These are phyloP conservation scores for sweet orange (Citrus sinensis) DNA, from an alignment of 345 rosid species.

Conservation along the genomic window DVS_A1.0 CM039162.1:28170501-28171000, in stretches of 20 bases:
- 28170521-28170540: background rate
- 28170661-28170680: constrained; percentile 38
- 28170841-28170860: constrained; percentile 46
- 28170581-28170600: background rate
- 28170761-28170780: constrained; percentile 98
- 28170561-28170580: background rate
- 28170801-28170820: background rate
- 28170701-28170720: constrained; percentile 94
- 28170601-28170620: background rate
- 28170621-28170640: background rate
- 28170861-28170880: constrained; percentile 99
- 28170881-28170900: constrained; percentile 97
- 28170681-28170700: constrained; percentile 88
- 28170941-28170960: constrained; percentile 92
- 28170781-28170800: constrained; percentile 15
- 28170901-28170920: constrained; percentile 95
- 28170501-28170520: background rate
- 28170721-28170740: constrained; percentile 79
- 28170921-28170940: constrained; percentile 89
- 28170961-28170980: constrained; percentile 54
- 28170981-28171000: background rate
- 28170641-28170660: background rate
- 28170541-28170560: background rate
- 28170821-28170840: background rate
- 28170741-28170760: constrained; percentile 84